These are phyloP conservation scores for Helichrysum umbraculigerum DNA, from an alignment of 129 eudicot genomes.

Conservation along the genomic window DNA sequence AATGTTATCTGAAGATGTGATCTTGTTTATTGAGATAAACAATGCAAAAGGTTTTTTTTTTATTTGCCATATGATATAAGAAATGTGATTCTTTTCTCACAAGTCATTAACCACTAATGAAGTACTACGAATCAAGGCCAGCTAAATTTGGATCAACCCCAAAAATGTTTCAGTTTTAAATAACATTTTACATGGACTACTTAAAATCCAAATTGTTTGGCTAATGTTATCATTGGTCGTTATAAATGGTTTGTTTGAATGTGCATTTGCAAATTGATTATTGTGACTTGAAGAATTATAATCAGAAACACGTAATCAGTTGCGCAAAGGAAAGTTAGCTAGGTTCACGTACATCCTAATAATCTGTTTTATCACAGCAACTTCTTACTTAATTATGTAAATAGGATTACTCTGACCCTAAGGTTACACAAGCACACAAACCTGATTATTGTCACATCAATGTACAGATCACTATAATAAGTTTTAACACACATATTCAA, in stretches of 20 bases:
- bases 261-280: constrained; percentile 7
- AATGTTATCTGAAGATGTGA: too few relatives aligned
- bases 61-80: background rate
- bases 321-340: background rate
- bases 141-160: background rate
- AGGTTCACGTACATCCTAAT: background rate
- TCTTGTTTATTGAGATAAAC: background rate
- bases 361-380: background rate
- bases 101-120: background rate
- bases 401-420: background rate
- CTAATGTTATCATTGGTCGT: background rate
- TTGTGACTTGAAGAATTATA: constrained; percentile 13
- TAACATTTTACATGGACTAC: background rate
- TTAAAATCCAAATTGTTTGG: constrained; percentile 7
- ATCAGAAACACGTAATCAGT: background rate
- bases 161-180: background rate
- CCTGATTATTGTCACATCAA: constrained; percentile 11
- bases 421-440: background rate
- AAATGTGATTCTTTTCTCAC: background rate
- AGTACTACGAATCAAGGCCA: background rate
- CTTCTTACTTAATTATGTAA: background rate
- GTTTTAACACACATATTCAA: too few relatives aligned
- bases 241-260: background rate
- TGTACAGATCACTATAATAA: too few relatives aligned
- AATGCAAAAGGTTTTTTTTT: background rate